Conservation (phyloP, 1,284 basidiomycete species). For the Cutaneotrichosporon sp. region DNA sequence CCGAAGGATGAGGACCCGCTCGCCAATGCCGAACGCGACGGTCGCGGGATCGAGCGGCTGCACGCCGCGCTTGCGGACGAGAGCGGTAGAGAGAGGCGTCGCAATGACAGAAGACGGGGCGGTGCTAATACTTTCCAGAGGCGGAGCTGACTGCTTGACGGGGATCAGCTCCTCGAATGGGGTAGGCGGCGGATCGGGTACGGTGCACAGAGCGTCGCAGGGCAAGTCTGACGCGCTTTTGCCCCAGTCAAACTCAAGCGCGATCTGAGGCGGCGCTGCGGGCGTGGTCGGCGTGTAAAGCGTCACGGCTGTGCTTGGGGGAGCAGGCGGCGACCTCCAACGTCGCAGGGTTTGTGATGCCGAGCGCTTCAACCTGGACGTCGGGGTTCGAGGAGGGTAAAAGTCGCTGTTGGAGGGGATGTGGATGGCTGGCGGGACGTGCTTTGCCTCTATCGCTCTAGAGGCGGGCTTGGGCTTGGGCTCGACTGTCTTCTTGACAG, state of each 20-base stretch:
- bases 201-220: not conserved
- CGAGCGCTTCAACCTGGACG: not conserved
- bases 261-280: not conserved
- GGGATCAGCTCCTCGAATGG: too few species aligned
- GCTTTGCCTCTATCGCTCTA: not conserved
- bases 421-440: not conserved
- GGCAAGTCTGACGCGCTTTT: not conserved
- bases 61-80: too few species aligned
- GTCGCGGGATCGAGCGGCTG: too few species aligned
- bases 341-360: not conserved
- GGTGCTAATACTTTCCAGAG: too few species aligned
- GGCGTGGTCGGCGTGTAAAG: not conserved
- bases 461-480: not conserved
- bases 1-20: too few species aligned
- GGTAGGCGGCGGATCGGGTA: not conserved
- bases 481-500: not conserved
- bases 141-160: too few species aligned
- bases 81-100: not conserved
- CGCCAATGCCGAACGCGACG: too few species aligned
- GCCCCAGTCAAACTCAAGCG: slow-evolving; percentile 3
- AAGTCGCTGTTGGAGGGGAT: not conserved
- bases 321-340: not conserved
- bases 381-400: not conserved
- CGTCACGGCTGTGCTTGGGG: not conserved
- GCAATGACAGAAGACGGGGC: not conserved